These are phyloP conservation scores for Paraphaeosphaeria sporulosa DNA, from an alignment of 2,329 filamentous ascomycete genomes.

Conservation along the genomic window DNA sequence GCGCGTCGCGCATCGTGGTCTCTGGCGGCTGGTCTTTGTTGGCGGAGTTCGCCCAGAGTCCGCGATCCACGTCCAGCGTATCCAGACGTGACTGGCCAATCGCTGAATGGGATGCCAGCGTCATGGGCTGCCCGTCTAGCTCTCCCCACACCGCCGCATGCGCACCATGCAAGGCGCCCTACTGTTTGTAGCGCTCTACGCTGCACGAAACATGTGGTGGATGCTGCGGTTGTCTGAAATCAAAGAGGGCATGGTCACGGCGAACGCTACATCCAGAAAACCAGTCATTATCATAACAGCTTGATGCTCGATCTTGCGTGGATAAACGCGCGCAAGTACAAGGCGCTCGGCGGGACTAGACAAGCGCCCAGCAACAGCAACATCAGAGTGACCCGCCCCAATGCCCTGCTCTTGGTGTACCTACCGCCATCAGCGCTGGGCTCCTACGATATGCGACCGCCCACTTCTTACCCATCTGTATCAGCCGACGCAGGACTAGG, in stretches of 20 bases:
- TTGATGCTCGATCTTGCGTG: conserved; percentile 1
- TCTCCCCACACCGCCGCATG: neutral
- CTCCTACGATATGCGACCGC: neutral
- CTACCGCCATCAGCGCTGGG: neutral
- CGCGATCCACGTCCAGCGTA: neutral
- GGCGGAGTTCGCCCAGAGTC: neutral
- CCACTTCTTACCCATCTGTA: conserved; percentile 4
- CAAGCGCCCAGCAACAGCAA: conserved; percentile 4
- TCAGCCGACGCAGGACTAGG: conserved; percentile 63
- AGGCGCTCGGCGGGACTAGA: conserved; percentile 1
- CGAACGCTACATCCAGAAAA: neutral
- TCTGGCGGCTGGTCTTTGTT: neutral
- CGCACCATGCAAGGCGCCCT: neutral
- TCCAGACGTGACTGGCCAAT: neutral
- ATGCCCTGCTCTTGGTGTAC: neutral
- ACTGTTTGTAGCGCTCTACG: neutral
- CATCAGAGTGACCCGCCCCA: neutral
- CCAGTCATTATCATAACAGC: neutral
- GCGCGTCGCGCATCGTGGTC: conserved; percentile 7
- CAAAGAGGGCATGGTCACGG: neutral
- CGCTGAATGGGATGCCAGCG: neutral
- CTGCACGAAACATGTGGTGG: neutral
- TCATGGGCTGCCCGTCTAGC: neutral
- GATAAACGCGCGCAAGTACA: neutral
- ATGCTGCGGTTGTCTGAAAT: neutral